These are phyloP conservation scores for Eucalyptus viminalis DNA, from an alignment of 345 rosid species.

Conservation along the genomic window DNA sequence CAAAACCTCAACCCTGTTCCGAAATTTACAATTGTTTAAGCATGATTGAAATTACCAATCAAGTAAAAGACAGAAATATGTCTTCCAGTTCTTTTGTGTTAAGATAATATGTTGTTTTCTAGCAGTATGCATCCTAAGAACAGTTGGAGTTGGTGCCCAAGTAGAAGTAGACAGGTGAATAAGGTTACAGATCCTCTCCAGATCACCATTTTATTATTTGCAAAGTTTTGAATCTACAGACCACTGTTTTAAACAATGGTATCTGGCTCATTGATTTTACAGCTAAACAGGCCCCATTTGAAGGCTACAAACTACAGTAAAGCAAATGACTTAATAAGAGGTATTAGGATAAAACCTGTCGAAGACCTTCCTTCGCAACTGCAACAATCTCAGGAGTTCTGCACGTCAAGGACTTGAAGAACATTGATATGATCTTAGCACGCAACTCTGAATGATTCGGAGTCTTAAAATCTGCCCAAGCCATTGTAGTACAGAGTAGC, in stretches of 20 bases:
- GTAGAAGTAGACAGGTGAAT: not conserved
- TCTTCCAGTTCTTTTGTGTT: not conserved
- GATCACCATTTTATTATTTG: not conserved
- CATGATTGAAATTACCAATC: not conserved
- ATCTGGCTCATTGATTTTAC: not conserved
- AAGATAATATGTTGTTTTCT: not conserved
- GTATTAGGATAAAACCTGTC: slow-evolving; percentile 53
- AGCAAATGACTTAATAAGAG: not conserved
- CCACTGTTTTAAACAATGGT: not conserved
- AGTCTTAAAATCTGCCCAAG: slow-evolving; percentile 93
- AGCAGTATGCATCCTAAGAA: not conserved
- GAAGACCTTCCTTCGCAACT: slow-evolving; percentile 95
- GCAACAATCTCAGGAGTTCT: slow-evolving; percentile 94
- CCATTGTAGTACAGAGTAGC: slow-evolving; percentile 95
- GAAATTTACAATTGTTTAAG: not conserved
- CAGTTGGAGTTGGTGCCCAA: not conserved
- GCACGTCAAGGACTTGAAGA: slow-evolving; percentile 94
- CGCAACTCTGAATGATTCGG: slow-evolving; percentile 78
- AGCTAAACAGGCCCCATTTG: not conserved
- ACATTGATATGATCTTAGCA: slow-evolving; percentile 93
- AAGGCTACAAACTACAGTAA: not conserved
- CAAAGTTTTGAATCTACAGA: not conserved
- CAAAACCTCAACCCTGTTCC: not conserved
- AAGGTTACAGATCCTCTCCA: not conserved
- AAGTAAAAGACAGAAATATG: not conserved